Evolutionary conservation across 2,329 filamentous ascomycete species (phyloP), one percentile per base, ranked within the genome.

Genomic region (Colletotrichum cordylinicola): DNA sequence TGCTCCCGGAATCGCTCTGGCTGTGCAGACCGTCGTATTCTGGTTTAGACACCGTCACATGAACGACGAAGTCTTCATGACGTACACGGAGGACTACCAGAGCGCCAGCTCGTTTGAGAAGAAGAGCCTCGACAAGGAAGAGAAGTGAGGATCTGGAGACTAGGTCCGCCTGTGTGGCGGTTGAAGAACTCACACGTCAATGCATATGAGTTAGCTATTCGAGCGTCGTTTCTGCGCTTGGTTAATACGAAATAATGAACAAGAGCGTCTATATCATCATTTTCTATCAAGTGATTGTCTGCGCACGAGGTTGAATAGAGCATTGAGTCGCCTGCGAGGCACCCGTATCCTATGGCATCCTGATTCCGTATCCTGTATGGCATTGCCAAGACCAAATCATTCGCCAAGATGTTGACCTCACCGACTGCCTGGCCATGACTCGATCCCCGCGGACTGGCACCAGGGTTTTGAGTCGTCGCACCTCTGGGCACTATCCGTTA

Each of bases 21-120:
- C 78, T 18, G 74, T 77, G 8, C 79, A 81, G 35, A 81, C 79
- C 1, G 72, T 79, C 15, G 13, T 80, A 21, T 81, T 81, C 62
- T 81, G 79, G 79, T 4, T 77, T 15, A 76, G 80, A 15, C 79
- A 81, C 64, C 79, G 78, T 16, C 75, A 79, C 10, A 58, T 81
- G 16, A 80, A 80, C 9, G 77, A 81, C 24, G 76, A 79, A 31
- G 64, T 68, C 9, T 75, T 75, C 48, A 75, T 75, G 73, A 75
- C 73, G 5, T 39, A 75, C 55, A 52, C 58, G 21, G 73, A 75
- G 18, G 73, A 75, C 37, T 75, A 60, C 21, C 52, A 69, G 33
- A 65, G 58, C 24, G 16, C n/a, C 8, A 60, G 15, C 13, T 68
- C 43, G 2, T 29, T 6, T 6, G 73, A 75, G 35, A 62, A 68